A percentile compares a stretch with the other conserved stretches of the same genome.
These are phyloP conservation scores for Pleurotus tuber-regium DNA, from an alignment of 768 basidiomycete genomes.

Conservation along the genomic window DNA sequence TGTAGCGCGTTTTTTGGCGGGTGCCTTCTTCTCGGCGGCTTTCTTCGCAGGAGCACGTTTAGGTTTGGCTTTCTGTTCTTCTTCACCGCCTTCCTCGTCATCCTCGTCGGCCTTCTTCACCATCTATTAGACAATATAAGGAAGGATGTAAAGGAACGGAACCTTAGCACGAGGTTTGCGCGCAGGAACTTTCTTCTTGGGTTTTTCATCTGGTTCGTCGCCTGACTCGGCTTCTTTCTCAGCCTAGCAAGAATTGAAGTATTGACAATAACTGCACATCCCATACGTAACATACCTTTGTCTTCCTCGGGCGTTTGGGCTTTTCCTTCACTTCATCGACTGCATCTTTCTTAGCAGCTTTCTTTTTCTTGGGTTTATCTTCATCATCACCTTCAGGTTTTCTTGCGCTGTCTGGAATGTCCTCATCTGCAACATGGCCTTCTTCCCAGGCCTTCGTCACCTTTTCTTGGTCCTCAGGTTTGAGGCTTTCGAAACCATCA, in stretches of 20 bases:
- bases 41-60: conserved; percentile 32
- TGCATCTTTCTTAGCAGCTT: conserved; percentile 51
- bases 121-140: background rate
- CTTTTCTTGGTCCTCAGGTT: conserved; percentile 65
- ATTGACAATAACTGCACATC: too few relatives aligned
- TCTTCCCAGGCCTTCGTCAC: conserved; percentile 71
- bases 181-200: conserved; percentile 25
- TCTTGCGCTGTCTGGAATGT: conserved; percentile 72
- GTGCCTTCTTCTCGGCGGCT: conserved; percentile 34
- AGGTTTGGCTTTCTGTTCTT: conserved; percentile 37
- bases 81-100: conserved; percentile 24
- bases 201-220: conserved; percentile 28
- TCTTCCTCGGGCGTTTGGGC: conserved; percentile 19
- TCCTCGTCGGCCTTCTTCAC: conserved; percentile 27
- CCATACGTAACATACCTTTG: conserved; percentile 9
- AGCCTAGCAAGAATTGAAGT: background rate
- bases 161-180: conserved; percentile 17
- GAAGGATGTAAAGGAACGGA: conserved; percentile 20
- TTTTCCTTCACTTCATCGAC: conserved; percentile 26
- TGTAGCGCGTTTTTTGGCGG: conserved; percentile 39
- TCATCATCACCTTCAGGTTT: conserved; percentile 52
- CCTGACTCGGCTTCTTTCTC: conserved; percentile 22
- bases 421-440: conserved; percentile 79
- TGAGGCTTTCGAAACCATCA: conserved; percentile 82
- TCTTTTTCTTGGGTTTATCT: conserved; percentile 36